Evolutionary conservation across 2,329 filamentous ascomycete genomes (phyloP).

Genomic region (Nemania sp.): DNA sequence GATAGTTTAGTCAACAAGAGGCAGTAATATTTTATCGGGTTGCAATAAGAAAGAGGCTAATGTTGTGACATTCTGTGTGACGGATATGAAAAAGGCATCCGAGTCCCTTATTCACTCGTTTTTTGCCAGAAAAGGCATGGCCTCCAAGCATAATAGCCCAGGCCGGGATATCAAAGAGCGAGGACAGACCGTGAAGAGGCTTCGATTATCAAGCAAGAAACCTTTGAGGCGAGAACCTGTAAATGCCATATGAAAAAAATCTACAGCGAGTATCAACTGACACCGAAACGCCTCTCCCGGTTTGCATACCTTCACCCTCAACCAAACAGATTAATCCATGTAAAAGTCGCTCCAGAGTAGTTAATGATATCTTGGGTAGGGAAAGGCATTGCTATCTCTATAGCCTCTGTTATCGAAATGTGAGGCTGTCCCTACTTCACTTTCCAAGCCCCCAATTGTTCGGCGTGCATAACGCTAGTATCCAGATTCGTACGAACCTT

Average conservation of each 20-base stretch:
- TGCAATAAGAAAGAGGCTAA: not conserved
- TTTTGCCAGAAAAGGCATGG: not conserved
- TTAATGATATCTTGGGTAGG: not conserved
- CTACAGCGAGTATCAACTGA: conserved; percentile 27
- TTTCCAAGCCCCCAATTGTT: not conserved
- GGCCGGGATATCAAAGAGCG: conserved; percentile 1
- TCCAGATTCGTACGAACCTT: conserved; percentile 46
- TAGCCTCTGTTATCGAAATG: not conserved
- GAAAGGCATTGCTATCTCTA: not conserved
- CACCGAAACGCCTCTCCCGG: conserved; percentile 32
- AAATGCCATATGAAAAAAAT: conserved; percentile 34
- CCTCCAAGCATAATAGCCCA: conserved; percentile 9
- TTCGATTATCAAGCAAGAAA: conserved; percentile 20
- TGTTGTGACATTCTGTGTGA: not conserved
- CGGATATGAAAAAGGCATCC: not conserved
- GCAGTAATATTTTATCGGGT: conserved; percentile 36
- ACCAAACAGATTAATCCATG: conserved; percentile 14
- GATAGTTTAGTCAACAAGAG: conserved; percentile 60
- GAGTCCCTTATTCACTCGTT: not conserved
- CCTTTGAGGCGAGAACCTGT: conserved; percentile 26
- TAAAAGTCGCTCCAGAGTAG: conserved; percentile 8
- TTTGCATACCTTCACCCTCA: conserved; percentile 17
- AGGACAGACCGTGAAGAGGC: not conserved
- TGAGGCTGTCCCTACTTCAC: conserved; percentile 4
- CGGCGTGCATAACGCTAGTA: conserved; percentile 40